Base-by-base conservation (phyloP, 441 rosid species). In the Erysimum pusillum region DNA sequence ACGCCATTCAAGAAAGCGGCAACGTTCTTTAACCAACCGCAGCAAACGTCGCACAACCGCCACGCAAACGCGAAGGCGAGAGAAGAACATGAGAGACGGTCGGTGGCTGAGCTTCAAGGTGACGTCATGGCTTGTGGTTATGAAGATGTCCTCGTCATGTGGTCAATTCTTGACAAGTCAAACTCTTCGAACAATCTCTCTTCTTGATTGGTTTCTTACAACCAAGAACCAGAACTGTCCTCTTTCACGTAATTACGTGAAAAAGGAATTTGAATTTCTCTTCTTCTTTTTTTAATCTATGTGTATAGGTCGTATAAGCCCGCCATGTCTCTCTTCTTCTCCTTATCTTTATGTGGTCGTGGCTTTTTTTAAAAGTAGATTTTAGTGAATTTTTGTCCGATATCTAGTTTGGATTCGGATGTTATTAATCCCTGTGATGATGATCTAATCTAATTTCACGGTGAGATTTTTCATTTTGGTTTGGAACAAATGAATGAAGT, bases 61-160 rank as follows among this genome's bases (percentile, higher is more conserved):
- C 79, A 75, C 76, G 72, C 79, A 69, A 69, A 69, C 63, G 79
- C 76, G 0, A 75, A 67, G 32, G 82, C 67, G 0, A 74, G 79
- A 70, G 82, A 70, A 86, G 96, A 85, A 67, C 79, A 82, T 36
- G 91, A 89, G 69, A 84, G 76, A 57, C 36, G 85, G 1, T 28
- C 69, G 3, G 96, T 39, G 49, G 81, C 77, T 83, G 91, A 91
- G 82, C 86, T 94, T 7, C 94, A 94, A 11, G 97, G 94, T 14
- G 97, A 94, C n/a, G 97, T 91, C 38, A 91, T 90, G 98, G 94
- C 97, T 45, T 94, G 97, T 74, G 93, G 89, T 2, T 94, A 94
- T 34, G 92, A 94, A 75, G 98, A 94, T 76, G 97, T 91, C 57
- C 96, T 91, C 53, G 96, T 94, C 54, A 94, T 94, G 98, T 94